A percentile compares a stretch with the other conserved stretches of the same genome.
These are phyloP conservation scores for Colletotrichum sp. DNA, from an alignment of 2,329 filamentous ascomycete genomes.

Conservation along the genomic window DNA sequence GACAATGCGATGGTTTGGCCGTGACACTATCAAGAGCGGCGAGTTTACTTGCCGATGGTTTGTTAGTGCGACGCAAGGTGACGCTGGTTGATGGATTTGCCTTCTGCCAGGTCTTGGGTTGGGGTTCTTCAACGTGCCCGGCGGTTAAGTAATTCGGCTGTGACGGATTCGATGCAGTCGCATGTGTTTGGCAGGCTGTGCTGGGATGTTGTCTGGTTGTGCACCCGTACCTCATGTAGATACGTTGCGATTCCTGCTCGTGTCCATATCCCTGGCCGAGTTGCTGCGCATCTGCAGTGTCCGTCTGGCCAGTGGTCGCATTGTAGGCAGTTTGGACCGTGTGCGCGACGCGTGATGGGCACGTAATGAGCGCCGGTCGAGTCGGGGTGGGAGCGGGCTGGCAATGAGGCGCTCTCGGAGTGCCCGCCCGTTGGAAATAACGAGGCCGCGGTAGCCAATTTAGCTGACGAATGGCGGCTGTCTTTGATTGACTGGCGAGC, in stretches of 20 bases:
- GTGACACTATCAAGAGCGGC: not conserved
- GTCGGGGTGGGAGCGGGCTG: not conserved
- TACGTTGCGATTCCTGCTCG: not conserved
- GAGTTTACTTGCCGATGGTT: not conserved
- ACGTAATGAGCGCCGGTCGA: not conserved
- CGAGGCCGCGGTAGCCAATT: not conserved
- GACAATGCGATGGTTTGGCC: constrained; percentile 3
- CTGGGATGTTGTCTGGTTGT: not conserved
- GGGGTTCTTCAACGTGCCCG: not conserved
- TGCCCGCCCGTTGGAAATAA: constrained; percentile 6
- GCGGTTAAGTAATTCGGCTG: not conserved
- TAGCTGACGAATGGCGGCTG: not conserved
- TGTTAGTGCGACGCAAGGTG: not conserved
- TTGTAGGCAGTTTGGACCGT: not conserved
- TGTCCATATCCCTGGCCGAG: not conserved
- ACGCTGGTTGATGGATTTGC: not conserved
- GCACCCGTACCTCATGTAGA: not conserved
- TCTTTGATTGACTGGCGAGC: not conserved
- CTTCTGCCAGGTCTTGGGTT: not conserved
- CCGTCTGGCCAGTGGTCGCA: not conserved
- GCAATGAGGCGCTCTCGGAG: not conserved
- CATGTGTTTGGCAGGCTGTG: not conserved
- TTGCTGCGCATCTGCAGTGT: not conserved
- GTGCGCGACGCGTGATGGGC: not conserved
- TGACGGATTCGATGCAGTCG: not conserved